These are phyloP conservation scores for Acacia confusa DNA, from an alignment of 306 rosid genomes.

Conservation along the genomic window DNA sequence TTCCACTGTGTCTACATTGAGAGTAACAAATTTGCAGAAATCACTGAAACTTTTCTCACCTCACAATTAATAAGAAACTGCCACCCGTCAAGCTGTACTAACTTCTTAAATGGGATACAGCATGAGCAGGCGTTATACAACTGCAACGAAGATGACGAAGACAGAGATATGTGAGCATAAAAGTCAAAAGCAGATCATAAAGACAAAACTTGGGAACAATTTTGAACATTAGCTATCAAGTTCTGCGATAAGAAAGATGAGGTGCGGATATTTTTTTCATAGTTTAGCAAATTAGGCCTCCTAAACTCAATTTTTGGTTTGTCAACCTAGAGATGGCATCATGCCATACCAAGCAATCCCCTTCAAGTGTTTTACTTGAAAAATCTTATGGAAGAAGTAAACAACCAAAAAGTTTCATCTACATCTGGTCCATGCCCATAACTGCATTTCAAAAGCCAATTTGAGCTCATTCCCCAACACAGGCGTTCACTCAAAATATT, in stretches of 20 bases:
- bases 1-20: background rate
- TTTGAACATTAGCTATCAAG: background rate
- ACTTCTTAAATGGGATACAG: conserved; percentile 55
- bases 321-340: background rate
- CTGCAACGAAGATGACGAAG: conserved; percentile 36
- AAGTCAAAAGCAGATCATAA: background rate
- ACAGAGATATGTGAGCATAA: background rate
- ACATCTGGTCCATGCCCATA: background rate
- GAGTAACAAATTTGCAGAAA: background rate
- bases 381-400: background rate
- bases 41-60: conserved; percentile 40
- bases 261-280: too few species aligned
- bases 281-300: background rate
- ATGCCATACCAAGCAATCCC: background rate
- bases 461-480: background rate
- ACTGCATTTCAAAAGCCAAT: background rate
- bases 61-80: conserved; percentile 45
- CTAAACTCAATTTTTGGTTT: background rate
- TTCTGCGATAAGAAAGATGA: background rate
- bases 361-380: background rate
- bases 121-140: conserved; percentile 64
- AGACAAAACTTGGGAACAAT: background rate
- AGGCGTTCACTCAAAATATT: background rate
- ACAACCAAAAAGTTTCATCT: background rate
- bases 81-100: conserved; percentile 61